Conservation (phyloP, 2,329 filamentous ascomycete genomes). For the Alternaria gaisen region DNA sequence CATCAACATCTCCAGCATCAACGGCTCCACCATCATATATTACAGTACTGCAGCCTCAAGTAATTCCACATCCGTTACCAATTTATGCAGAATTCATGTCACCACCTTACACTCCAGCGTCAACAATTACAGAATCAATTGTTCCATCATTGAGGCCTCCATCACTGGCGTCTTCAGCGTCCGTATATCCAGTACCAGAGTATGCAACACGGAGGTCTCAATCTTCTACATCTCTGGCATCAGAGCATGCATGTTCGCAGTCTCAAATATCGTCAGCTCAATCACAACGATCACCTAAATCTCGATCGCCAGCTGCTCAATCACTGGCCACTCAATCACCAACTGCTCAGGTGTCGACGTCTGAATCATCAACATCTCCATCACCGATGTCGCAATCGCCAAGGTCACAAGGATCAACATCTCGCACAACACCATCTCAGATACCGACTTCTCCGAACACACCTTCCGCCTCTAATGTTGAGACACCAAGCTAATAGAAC, state of each 20-base stretch:
- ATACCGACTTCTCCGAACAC: neutral
- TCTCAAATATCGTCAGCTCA: neutral
- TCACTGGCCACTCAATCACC: neutral
- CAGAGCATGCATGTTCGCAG: neutral
- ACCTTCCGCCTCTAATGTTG: neutral
- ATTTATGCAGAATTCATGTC: neutral
- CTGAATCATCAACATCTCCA: neutral
- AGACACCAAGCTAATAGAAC: slow-evolving; percentile 15
- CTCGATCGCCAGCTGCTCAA: neutral
- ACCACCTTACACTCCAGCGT: too few species aligned
- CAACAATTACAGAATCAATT: too few species aligned
- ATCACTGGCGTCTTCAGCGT: neutral
- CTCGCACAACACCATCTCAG: neutral
- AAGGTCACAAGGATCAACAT: neutral
- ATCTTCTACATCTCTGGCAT: neutral
- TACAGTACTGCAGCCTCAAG: neutral
- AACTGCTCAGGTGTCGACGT: neutral
- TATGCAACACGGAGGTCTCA: neutral
- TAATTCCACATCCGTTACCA: neutral
- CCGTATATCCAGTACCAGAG: neutral
- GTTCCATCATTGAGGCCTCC: neutral
- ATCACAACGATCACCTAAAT: neutral
- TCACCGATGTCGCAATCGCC: neutral
- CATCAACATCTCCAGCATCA: neutral
- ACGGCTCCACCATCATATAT: neutral